phyloP scores from a whole-genome alignment of 176 grass and related monocot species.

The Olyra latifolia region DNA sequence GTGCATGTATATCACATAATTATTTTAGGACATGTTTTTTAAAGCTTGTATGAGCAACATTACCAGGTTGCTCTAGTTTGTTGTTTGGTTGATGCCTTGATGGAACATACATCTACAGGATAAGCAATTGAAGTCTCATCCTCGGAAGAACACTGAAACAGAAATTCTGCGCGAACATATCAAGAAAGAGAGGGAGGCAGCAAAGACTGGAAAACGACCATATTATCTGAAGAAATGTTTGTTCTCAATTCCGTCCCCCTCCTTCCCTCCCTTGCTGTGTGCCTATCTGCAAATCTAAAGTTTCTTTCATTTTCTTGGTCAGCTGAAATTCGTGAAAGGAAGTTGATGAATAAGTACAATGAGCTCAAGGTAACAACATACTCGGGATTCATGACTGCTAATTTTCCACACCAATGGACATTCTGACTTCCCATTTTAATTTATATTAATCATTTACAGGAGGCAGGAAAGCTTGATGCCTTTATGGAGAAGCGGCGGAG shows the following conservation, averaged over 20 bases:
- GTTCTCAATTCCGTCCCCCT: constrained; percentile 4
- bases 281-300: constrained; percentile 13
- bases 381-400: neutral
- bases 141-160: constrained; percentile 61
- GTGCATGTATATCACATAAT: neutral
- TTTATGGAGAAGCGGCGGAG: constrained; percentile 79
- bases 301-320: constrained; percentile 44
- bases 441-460: constrained; percentile 38
- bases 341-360: constrained; percentile 82
- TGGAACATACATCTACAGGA: constrained; percentile 48
- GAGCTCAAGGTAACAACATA: constrained; percentile 80
- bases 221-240: constrained; percentile 97
- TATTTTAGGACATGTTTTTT: neutral
- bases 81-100: constrained; percentile 19
- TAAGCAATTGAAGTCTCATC: constrained; percentile 76
- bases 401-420: neutral
- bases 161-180: constrained; percentile 77
- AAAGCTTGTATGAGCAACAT: constrained; percentile 9
- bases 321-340: constrained; percentile 89
- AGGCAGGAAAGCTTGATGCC: constrained; percentile 72
- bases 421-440: neutral
- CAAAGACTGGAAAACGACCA: constrained; percentile 66
- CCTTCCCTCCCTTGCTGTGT: neutral
- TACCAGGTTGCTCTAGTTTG: neutral
- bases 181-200: constrained; percentile 91